Percentiles rank a stretch among this genome's conserved stretches.
These are phyloP conservation scores for Allium fistulosum DNA, from an alignment of 106 monocot species.

Conservation along the genomic window DNA sequence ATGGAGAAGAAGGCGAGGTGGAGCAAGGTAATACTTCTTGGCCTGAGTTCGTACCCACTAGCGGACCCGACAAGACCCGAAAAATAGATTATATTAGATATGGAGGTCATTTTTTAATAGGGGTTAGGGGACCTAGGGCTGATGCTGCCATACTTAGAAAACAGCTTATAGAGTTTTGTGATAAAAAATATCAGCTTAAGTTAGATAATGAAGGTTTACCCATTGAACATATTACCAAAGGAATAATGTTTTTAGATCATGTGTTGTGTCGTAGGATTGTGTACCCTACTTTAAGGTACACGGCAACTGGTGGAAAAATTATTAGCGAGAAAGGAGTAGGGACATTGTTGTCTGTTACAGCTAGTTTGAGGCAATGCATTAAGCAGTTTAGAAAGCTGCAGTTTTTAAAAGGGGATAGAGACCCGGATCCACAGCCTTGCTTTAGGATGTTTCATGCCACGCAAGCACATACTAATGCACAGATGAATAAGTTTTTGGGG, in stretches of 20 bases:
- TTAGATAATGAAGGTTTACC: conserved; percentile 85
- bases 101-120: conserved; percentile 83
- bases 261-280: conserved; percentile 89
- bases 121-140: conserved; percentile 76
- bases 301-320: conserved; percentile 91
- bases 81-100: conserved; percentile 92
- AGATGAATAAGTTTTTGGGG: conserved; percentile 92
- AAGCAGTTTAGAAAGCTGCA: conserved; percentile 79
- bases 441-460: conserved; percentile 99
- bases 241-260: conserved; percentile 96
- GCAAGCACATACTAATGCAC: conserved; percentile 89
- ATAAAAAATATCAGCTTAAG: conserved; percentile 66
- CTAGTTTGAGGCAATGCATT: conserved; percentile 88
- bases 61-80: conserved; percentile 92
- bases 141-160: conserved; percentile 90
- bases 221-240: conserved; percentile 95
- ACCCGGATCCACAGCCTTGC: conserved; percentile 96
- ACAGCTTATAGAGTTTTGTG: conserved; percentile 77
- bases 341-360: conserved; percentile 84
- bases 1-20: conserved; percentile 28
- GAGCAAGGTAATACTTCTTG: conserved; percentile 94
- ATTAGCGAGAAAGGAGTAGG: conserved; percentile 98
- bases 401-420: conserved; percentile 89
- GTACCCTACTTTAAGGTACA: conserved; percentile 89
- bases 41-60: conserved; percentile 99